Evolutionary conservation across 805 yeast species (phyloP).

Genomic region (Starmerella gropengiesseri): DNA sequence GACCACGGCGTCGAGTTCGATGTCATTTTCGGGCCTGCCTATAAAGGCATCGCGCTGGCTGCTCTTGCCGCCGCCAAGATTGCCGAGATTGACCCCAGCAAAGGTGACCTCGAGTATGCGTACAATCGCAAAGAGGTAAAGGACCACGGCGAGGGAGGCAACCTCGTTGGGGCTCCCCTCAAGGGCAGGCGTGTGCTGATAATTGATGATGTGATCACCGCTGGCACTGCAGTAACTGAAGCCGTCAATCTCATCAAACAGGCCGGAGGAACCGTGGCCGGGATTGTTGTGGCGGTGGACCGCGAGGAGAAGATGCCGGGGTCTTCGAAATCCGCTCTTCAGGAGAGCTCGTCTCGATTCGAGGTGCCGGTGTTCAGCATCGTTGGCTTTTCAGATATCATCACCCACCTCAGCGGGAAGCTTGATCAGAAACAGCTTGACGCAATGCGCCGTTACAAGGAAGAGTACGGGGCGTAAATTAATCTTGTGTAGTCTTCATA

Average conservation of each 20-base stretch:
- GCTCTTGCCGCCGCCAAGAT: conserved; percentile 87
- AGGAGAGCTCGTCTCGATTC: conserved; percentile 59
- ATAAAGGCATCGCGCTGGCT: conserved; percentile 92
- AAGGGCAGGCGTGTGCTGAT: conserved; percentile 65
- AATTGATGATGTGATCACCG: conserved; percentile 96
- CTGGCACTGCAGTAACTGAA: conserved; percentile 95
- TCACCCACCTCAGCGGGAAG: conserved; percentile 41
- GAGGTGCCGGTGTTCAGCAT: conserved; percentile 77
- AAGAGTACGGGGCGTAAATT: conserved; percentile 25
- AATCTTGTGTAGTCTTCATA: neutral
- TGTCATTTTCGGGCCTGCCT: conserved; percentile 92
- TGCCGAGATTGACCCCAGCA: conserved; percentile 67
- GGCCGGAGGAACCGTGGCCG: conserved; percentile 67
- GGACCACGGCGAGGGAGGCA: conserved; percentile 98
- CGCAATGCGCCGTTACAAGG: conserved; percentile 26
- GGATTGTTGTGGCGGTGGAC: conserved; percentile 83
- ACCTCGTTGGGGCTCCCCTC: conserved; percentile 74
- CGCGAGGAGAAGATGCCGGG: conserved; percentile 78
- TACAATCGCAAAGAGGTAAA: conserved; percentile 82
- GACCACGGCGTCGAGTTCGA: conserved; percentile 76
- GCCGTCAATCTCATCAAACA: conserved; percentile 67
- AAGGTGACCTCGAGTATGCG: conserved; percentile 68
- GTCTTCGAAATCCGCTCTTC: conserved; percentile 67
- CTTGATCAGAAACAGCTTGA: conserved; percentile 24
- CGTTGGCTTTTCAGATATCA: conserved; percentile 64